Conservation (phyloP, 768 basidiomycete genomes). For the Lentinula boryana region DNA sequence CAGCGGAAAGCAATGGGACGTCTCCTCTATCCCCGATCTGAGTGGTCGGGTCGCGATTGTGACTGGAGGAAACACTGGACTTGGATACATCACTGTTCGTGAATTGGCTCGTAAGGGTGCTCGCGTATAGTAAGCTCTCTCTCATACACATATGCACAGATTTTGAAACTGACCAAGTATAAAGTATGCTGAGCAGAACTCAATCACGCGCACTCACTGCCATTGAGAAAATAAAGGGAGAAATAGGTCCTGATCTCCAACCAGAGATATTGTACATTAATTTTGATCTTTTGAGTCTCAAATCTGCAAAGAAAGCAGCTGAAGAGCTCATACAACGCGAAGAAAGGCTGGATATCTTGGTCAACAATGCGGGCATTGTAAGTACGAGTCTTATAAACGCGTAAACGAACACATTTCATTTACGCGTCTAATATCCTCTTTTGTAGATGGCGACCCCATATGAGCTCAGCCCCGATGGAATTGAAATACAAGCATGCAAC, state of each 20-base stretch:
- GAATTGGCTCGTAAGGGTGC: conserved; percentile 9
- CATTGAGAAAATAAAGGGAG: conserved; percentile 4
- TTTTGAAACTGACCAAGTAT: neutral
- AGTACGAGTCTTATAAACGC: neutral
- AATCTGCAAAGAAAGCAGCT: conserved; percentile 7
- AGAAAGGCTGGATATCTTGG: conserved; percentile 9
- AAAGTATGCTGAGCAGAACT: conserved; percentile 1
- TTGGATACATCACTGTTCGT: conserved; percentile 7
- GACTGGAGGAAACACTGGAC: conserved; percentile 10
- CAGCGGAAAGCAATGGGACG: neutral
- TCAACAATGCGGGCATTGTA: conserved; percentile 11
- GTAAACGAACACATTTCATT: neutral
- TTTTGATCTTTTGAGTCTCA: conserved; percentile 6
- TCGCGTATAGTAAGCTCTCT: conserved; percentile 3
- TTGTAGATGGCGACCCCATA: conserved; percentile 5
- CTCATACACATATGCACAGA: neutral
- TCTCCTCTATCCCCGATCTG: neutral
- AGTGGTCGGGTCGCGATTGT: conserved; percentile 6
- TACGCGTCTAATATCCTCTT: neutral
- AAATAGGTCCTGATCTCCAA: neutral
- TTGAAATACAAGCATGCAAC: conserved; percentile 7
- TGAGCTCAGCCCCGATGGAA: conserved; percentile 6
- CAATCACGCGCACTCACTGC: conserved; percentile 3
- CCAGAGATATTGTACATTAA: conserved; percentile 3
- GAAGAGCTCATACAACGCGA: conserved; percentile 7